A percentile compares a stretch with the other conserved stretches of the same genome.
phyloP scores from a whole-genome alignment of 148 eudicot genomes.

The Vaccinium myrtillus region DNA sequence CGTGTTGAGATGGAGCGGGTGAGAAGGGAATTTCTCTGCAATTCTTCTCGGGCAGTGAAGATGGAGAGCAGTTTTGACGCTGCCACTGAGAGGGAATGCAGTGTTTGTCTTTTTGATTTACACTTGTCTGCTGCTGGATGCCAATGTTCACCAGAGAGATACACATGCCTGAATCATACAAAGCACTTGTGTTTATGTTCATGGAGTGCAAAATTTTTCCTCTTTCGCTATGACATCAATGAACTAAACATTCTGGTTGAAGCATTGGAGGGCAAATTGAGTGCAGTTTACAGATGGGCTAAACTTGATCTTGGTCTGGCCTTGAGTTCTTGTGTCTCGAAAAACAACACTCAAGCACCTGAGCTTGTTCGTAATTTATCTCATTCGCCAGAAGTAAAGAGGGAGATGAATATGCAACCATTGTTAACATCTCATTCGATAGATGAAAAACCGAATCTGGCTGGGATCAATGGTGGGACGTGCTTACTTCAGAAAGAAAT shows the following conservation, averaged over 20 bases:
- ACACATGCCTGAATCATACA: conserved; percentile 86
- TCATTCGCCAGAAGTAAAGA: conserved; percentile 24
- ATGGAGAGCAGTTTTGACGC: conserved; percentile 92
- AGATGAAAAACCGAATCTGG: conserved; percentile 26
- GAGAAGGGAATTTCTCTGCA: conserved; percentile 84
- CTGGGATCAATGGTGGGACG: conserved; percentile 24
- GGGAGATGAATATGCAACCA: conserved; percentile 25
- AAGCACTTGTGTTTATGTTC: conserved; percentile 84
- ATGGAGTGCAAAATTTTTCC: conserved; percentile 74
- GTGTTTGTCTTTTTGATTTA: conserved; percentile 82
- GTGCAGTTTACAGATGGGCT: conserved; percentile 92
- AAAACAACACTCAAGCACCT: conserved; percentile 37
- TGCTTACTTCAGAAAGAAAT: conserved; percentile 27
- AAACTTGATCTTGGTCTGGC: conserved; percentile 82
- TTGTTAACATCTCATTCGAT: conserved; percentile 4
- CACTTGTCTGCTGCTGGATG: conserved; percentile 96
- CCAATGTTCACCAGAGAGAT: conserved; percentile 79
- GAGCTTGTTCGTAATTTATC: conserved; percentile 31
- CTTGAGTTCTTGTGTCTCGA: conserved; percentile 58
- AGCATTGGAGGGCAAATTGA: conserved; percentile 95
- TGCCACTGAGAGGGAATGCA: conserved; percentile 85
- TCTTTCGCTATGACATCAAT: conserved; percentile 69
- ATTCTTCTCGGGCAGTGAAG: conserved; percentile 57
- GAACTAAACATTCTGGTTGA: conserved; percentile 82
- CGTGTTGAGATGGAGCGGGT: conserved; percentile 79